Percentiles rank a stretch among this genome's conserved stretches.
Evolutionary conservation across 2,329 filamentous ascomycete genomes (phyloP).

Genomic region (Apiospora marii): DNA sequence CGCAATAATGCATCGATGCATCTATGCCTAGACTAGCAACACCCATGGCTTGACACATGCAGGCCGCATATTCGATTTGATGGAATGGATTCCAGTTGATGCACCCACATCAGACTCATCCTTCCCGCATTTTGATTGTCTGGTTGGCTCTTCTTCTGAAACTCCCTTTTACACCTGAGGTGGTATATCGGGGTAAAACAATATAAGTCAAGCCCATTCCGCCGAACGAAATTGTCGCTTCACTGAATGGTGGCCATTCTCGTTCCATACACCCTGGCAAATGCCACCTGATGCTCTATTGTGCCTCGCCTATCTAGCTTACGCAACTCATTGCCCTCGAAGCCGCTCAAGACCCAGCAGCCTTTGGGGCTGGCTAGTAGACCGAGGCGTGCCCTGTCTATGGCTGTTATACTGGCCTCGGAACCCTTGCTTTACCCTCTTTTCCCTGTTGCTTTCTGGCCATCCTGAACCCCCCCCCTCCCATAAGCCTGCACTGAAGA

Average conservation of each 20-base stretch:
- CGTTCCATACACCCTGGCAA: not conserved
- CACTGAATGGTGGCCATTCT: slow-evolving; percentile 1
- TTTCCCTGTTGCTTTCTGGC: slow-evolving; percentile 8
- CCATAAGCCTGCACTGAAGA: slow-evolving; percentile 5
- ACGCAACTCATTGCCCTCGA: not conserved
- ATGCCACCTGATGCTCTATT: not conserved
- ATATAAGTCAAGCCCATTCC: slow-evolving; percentile 14
- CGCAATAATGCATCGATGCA: not conserved
- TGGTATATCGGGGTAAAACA: not conserved
- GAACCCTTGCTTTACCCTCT: not conserved
- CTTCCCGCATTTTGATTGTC: not conserved
- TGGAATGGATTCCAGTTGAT: not conserved
- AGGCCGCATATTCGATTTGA: not conserved
- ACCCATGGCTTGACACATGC: slow-evolving; percentile 2
- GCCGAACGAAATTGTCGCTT: not conserved
- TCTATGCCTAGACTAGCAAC: not conserved
- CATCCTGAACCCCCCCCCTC: not conserved
- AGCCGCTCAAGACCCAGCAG: not conserved
- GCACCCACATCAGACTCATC: not conserved
- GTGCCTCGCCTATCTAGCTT: slow-evolving; percentile 1
- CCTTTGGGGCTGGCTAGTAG: not conserved
- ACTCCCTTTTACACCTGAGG: not conserved
- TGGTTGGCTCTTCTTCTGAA: not conserved
- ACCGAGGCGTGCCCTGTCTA: not conserved
- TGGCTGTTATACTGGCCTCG: not conserved